Base-by-base conservation (phyloP, 2,329 filamentous ascomycete species). In the Colletotrichum sp. region DNA sequence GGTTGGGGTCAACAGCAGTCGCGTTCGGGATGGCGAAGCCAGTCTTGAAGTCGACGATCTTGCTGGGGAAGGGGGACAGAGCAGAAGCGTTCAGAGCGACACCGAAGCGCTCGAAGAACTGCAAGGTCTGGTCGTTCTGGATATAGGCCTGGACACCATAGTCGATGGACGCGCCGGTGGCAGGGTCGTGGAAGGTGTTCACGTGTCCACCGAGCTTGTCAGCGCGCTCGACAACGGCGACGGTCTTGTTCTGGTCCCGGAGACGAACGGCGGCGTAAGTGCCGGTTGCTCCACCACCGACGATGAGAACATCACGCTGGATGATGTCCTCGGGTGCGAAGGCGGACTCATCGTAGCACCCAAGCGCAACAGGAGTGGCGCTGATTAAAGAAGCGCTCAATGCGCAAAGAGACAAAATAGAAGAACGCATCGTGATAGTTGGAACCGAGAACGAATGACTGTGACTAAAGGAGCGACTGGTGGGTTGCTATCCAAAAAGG, bases 241-340 rank as follows among this genome's bases (percentile, higher is more conserved):
- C 85, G 2, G 82, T 87, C 76, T 88, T 85, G 26, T 85, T 83
- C 60, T 90, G 88, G 26, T 90, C 88, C 4, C 87, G 88, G n/a
- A 91, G 85, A 39, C 83, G 82, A 32, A 85, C 84, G 32, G 89
- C 85, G 16, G 86, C 85, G 52, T 86, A 85, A 2, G 91, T 84
- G n/a, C 90, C 89, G 3, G 88, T 86, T 5, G 89, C 89, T 4
- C 90, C 90, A 60, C 88, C 89, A 52, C 90, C 90, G 44, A 91
- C 85, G 77, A 91, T 84, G 70, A 91, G 86, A 21, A 87, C 88
- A 79, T 91, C 89, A 79, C 79, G 60, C 6, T 70, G 36, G 26
- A 75, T 71, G 12, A 76, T 75, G 71, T 76, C 75, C 49, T 75
- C 57, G 63, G 76, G 71, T 18, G 55, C 64, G 60, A 75, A 75